Base-by-base conservation (phyloP, 768 basidiomycete genomes). In the Russula sp. region DNA sequence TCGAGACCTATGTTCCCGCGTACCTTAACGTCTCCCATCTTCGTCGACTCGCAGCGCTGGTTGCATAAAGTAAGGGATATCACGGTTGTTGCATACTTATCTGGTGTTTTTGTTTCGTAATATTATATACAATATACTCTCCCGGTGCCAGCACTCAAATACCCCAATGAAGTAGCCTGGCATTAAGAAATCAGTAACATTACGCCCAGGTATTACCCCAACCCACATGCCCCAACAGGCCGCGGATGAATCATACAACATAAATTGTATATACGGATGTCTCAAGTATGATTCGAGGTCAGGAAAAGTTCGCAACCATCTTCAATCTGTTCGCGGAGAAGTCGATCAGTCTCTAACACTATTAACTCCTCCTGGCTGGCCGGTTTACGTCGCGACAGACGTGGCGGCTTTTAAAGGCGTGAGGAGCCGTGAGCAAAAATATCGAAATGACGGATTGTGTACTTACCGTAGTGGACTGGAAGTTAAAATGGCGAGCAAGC, bases 1-100 rank as follows among this genome's bases (percentile, higher is more conserved):
- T 99, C 70, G 97, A 98, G 80, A 98, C 96, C 34, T 98, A 95
- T 72, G 91, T 95, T 30, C 93, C 93, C 44, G 89, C 92, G 70
- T 94, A 93, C 72, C 83, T 95, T 71, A 93, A 89, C 71, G 89
- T 94, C 62, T 88, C 92, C 38, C 92, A 94, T 77, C 81, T 95
- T 68, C 84, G 93, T 71, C 86, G 92, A 69, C 80, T 94, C 72
- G 92, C 92, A 66, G 90, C 92, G 69, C 79, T 94, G 70, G 92
- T 94, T 69, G 87, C 89, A 75, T 90, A 53, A 83, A 71, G 44
- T 52, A 52, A 9, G 54, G n/a, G 64, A 38, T 51, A 57, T 34
- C 55, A 28, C 30, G 36, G 30, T 18, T 50, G 28, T 57, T 61
- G 48, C 50, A 57, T 65, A 65, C 50, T 61, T 65, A 61, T 49